A percentile compares a stretch with the other conserved stretches of the same genome.
These are phyloP conservation scores for Tolypocladium cylindrosporum DNA, from an alignment of 2,329 filamentous ascomycete species.

Conservation along the genomic window DNA sequence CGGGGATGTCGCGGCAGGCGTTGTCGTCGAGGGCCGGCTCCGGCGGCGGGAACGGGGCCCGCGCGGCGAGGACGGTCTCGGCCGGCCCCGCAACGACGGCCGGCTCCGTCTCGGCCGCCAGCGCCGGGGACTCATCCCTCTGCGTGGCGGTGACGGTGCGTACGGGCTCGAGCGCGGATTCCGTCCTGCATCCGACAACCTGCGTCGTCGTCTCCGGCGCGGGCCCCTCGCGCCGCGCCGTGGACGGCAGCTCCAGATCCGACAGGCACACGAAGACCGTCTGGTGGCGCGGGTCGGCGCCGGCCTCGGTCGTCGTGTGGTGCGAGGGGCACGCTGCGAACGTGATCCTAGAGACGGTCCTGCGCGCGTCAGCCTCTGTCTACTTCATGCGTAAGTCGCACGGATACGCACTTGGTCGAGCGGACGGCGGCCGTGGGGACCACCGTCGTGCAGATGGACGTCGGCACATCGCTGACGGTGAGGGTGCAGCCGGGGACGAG, in stretches of 20 bases:
- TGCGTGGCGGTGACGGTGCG: neutral
- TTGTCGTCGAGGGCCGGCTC: too few species aligned
- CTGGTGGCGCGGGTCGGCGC: neutral
- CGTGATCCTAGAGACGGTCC: neutral
- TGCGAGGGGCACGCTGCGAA: neutral
- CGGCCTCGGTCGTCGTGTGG: neutral
- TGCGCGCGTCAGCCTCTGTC: neutral
- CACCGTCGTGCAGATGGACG: neutral
- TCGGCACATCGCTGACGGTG: neutral
- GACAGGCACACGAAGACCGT: neutral
- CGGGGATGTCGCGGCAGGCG: neutral
- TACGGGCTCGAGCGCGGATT: neutral
- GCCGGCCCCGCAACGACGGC: too few species aligned
- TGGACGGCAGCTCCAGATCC: neutral
- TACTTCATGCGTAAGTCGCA: neutral
- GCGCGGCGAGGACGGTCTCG: too few species aligned
- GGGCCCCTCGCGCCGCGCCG: neutral
- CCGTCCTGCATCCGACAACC: too few species aligned
- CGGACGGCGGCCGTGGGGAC: neutral
- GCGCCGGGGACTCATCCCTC: neutral
- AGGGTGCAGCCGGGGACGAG: neutral
- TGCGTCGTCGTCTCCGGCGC: neutral
- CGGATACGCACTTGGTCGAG: neutral
- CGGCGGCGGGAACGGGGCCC: too few species aligned
- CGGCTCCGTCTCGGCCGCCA: too few species aligned